phyloP scores from a whole-genome alignment of 371 early-diverging fungal species.

The Choanephora cucurbitarum region DNA sequence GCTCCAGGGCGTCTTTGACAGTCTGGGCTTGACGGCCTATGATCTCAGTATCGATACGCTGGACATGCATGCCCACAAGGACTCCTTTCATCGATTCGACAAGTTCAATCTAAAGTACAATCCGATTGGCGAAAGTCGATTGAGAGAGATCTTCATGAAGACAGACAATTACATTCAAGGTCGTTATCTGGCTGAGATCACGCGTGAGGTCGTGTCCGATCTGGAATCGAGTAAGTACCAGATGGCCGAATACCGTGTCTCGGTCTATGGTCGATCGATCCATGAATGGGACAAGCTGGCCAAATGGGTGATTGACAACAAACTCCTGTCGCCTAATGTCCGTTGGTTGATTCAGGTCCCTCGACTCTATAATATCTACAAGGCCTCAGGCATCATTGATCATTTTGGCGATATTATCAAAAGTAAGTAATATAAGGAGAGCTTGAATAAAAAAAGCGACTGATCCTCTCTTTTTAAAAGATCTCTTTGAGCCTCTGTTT shows the following conservation, averaged over 20 bases:
- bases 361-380: conserved; percentile 93
- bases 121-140: conserved; percentile 80
- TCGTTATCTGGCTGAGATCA: conserved; percentile 92
- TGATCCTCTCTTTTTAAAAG: too few species aligned
- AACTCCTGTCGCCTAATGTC: conserved; percentile 89
- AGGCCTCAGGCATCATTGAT: conserved; percentile 61
- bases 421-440: too few species aligned
- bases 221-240: conserved; percentile 96
- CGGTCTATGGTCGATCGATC: conserved; percentile 86
- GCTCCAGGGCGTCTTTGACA: conserved; percentile 86
- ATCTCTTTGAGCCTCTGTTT: conserved; percentile 88
- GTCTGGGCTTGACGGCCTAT: conserved; percentile 92
- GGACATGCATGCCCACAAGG: conserved; percentile 95
- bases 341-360: conserved; percentile 98
- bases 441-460: too few species aligned
- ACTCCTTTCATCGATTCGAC: conserved; percentile 93
- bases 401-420: conserved; percentile 83
- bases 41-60: conserved; percentile 96
- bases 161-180: conserved; percentile 96
- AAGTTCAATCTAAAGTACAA: conserved; percentile 98
- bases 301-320: conserved; percentile 93
- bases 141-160: conserved; percentile 93
- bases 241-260: conserved; percentile 92
- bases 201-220: conserved; percentile 92
- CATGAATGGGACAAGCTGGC: conserved; percentile 96